phyloP scores from a whole-genome alignment of 2,329 filamentous ascomycete species.

The Alternaria alternata region DNA sequence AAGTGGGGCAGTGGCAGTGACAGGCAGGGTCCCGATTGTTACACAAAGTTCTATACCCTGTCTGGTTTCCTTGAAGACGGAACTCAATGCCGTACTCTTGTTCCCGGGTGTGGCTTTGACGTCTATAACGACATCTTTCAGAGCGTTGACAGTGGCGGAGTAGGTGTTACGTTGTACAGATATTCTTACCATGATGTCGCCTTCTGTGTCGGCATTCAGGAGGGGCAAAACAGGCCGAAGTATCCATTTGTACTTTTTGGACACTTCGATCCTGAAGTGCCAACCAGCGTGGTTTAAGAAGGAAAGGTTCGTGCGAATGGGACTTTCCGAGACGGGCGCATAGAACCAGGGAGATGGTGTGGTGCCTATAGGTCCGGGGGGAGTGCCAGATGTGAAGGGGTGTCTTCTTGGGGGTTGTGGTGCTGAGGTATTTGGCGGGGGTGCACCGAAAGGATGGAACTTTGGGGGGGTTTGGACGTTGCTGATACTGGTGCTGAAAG shows the following conservation, averaged over 20 bases:
- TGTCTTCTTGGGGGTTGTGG: not conserved
- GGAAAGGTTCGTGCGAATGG: not conserved
- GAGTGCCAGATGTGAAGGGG: not conserved
- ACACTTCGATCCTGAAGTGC: slow-evolving; percentile 3
- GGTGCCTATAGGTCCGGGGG: not conserved
- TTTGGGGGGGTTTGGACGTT: fast-evolving
- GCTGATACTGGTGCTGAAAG: not conserved
- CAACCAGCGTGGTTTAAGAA: slow-evolving; percentile 10
- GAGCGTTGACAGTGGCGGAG: not conserved
- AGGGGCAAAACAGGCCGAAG: not conserved
- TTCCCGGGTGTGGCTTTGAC: not conserved
- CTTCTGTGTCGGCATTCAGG: not conserved
- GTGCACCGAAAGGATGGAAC: not conserved
- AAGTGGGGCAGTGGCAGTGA: not conserved
- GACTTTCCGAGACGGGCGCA: not conserved
- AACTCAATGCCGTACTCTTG: not conserved
- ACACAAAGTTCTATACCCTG: not conserved
- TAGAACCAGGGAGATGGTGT: not conserved
- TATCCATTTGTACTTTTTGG: not conserved
- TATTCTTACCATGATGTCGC: not conserved
- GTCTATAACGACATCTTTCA: not conserved
- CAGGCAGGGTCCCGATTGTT: not conserved
- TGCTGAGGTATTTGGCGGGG: not conserved
- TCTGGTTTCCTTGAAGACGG: not conserved
- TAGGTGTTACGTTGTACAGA: not conserved